Evolutionary conservation across 495 filamentous ascomycete genomes (phyloP).

Genomic region (Cercophora sp.): DNA sequence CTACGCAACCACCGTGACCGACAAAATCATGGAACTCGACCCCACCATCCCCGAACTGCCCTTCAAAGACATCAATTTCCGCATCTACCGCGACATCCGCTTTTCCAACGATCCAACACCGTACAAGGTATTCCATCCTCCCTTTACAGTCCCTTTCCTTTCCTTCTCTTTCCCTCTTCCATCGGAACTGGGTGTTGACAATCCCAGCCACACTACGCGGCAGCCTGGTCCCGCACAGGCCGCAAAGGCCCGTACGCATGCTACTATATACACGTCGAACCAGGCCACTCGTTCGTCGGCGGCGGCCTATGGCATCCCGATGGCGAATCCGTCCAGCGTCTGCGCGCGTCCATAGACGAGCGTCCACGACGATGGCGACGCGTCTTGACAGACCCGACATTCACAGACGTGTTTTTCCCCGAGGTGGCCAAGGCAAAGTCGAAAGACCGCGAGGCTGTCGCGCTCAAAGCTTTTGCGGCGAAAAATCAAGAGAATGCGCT

Average conservation of each 20-base stretch:
- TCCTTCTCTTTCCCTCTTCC: no score
- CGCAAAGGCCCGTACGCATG: slow-evolving; percentile 81
- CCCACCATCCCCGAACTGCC: slow-evolving; percentile 80
- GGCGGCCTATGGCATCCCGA: slow-evolving; percentile 79
- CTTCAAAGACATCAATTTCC: slow-evolving; percentile 77
- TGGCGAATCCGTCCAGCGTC: slow-evolving; percentile 50
- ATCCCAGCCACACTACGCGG: slow-evolving; percentile 68
- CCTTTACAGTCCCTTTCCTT: no score
- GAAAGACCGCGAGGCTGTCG: slow-evolving; percentile 3
- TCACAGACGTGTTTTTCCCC: slow-evolving; percentile 60
- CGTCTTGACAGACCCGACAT: slow-evolving; percentile 52
- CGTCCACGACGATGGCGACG: slow-evolving; percentile 61
- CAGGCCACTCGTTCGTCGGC: slow-evolving; percentile 49
- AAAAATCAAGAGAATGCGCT: slow-evolving; percentile 67
- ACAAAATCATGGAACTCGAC: slow-evolving; percentile 66
- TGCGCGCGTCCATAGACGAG: slow-evolving; percentile 71
- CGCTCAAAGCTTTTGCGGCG: slow-evolving; percentile 63
- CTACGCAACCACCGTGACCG: slow-evolving; percentile 65
- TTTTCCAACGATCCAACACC: slow-evolving; percentile 77
- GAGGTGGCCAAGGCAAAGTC: slow-evolving; percentile 29
- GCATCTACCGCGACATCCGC: slow-evolving; percentile 78
- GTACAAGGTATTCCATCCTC: slow-evolving; percentile 80
- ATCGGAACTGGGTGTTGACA: no score
- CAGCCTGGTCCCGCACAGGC: slow-evolving; percentile 81
- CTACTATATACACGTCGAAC: slow-evolving; percentile 61